A percentile compares a stretch with the other conserved stretches of the same genome.
Evolutionary conservation across 257 asterid species (phyloP).

Genomic region (Jacaranda copaia): DNA sequence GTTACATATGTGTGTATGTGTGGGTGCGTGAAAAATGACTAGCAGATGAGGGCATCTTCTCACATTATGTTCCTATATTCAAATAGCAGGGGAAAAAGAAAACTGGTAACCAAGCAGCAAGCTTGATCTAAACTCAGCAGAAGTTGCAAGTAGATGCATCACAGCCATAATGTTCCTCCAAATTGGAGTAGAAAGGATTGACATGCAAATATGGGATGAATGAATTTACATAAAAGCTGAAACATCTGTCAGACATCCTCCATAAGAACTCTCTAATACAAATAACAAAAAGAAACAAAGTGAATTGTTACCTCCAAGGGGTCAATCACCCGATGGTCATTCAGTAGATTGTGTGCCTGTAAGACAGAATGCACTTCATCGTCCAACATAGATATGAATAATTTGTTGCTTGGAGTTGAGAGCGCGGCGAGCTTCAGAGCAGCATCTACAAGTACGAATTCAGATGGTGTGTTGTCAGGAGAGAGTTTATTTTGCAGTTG

Average conservation of each 20-base stretch:
- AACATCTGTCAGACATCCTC: slow-evolving; percentile 12
- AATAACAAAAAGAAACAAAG: slow-evolving; percentile 26
- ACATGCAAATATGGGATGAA: slow-evolving; percentile 26
- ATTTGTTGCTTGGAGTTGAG: slow-evolving; percentile 71
- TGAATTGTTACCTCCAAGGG: slow-evolving; percentile 75
- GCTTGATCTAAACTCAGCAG: not conserved
- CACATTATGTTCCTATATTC: slow-evolving; percentile 18
- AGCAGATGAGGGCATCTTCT: slow-evolving; percentile 5
- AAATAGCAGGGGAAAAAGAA: not conserved
- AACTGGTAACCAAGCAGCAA: slow-evolving; percentile 12
- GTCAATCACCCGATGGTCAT: slow-evolving; percentile 63
- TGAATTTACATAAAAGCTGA: slow-evolving; percentile 27
- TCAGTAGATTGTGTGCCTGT: slow-evolving; percentile 56
- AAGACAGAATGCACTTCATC: slow-evolving; percentile 63
- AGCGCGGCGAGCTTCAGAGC: slow-evolving; percentile 84
- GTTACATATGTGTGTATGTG: no score
- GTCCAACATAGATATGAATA: slow-evolving; percentile 59
- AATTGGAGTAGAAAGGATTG: slow-evolving; percentile 11
- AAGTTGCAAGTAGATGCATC: slow-evolving; percentile 17
- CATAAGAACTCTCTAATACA: slow-evolving; percentile 10
- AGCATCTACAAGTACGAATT: slow-evolving; percentile 73
- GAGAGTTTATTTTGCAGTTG: slow-evolving; percentile 92
- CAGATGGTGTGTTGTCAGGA: slow-evolving; percentile 78
- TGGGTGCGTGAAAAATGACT: slow-evolving; percentile 21
- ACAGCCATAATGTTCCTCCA: slow-evolving; percentile 15